Evolutionary conservation across 148 eudicot species (phyloP), one percentile per base, ranked within the genome.

Genomic region (Mesembryanthemum crystallinum): DNA sequence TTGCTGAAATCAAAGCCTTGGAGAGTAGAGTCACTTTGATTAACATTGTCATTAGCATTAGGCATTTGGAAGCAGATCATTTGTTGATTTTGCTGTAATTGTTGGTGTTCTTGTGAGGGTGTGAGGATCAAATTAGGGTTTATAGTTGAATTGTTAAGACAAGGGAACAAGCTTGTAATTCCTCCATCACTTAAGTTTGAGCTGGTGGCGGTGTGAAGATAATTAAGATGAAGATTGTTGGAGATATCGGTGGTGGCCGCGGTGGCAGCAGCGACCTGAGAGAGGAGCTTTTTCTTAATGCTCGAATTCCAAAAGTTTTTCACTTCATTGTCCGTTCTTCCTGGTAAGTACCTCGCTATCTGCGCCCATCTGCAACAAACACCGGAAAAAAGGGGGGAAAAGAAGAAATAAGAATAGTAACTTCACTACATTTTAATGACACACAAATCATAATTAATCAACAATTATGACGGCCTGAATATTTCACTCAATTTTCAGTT

Each of bases 301-400:
- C 88, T 88, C 67, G 98, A 88, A 61, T 94, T 94, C 98, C 98
- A 94, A 72, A 91, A 94, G 55, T 94, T 94, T 88, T 94, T 94
- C 74, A 94, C 97, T 73, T 94, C 98, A 64, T 94, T 94, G 81
- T 94, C 98, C 7, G 97, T 91, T 85, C 98, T 87, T 76, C 98
- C 98, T 0, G 97, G 98, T 11, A 94, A 79, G 70, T 90, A 85
- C 79, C 90, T 94, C 0, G 97, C 97, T 79, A 94, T 94, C 23
- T 94, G 95, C 62, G 98, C 90, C 97, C 97, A 94, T 67, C 98
- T 94, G 75, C 27, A 49, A 23, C 0, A 32, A 76, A 29, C 45
- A 59, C 6, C 17, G 15, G 23, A 24, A 33, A 33, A 17, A 52
- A 9, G n/a, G 7, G 2, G 25, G 62, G 24, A 25, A 7, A 54